A percentile compares a stretch with the other conserved stretches of the same genome.
phyloP scores from a whole-genome alignment of 1,284 basidiomycete species.

The Puccinia horiana region DNA sequence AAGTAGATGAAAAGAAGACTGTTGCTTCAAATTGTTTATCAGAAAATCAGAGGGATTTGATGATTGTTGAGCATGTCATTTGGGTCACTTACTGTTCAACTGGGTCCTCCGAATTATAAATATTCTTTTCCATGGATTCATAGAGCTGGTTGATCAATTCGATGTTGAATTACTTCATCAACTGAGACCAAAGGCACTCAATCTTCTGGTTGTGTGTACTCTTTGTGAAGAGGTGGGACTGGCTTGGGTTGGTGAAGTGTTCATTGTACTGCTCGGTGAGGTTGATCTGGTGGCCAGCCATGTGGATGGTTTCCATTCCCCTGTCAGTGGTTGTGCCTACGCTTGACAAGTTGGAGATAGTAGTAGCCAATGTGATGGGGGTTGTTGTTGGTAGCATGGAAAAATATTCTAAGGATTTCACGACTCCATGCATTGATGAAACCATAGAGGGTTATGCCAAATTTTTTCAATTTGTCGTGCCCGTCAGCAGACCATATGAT shows the following conservation, averaged over 20 bases:
- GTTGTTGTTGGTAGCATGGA: conserved; percentile 20
- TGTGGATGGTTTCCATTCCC: conserved; percentile 12
- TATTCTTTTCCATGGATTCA: background rate
- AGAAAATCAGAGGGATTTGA: background rate
- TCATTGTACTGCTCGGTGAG: background rate
- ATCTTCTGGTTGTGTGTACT: conserved; percentile 14
- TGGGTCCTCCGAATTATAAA: conserved; percentile 7
- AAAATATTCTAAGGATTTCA: conserved; percentile 1
- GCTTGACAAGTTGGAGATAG: conserved; percentile 11
- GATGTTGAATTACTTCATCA: conserved; percentile 7
- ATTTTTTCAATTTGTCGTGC: conserved; percentile 16
- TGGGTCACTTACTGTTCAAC: background rate
- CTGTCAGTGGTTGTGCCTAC: conserved; percentile 3
- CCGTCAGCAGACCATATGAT: background rate
- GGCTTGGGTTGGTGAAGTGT: background rate
- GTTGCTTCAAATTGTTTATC: background rate
- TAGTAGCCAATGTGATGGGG: conserved; percentile 23
- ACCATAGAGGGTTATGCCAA: conserved; percentile 7
- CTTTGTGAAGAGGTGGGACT: conserved; percentile 7
- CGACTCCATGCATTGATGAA: conserved; percentile 4
- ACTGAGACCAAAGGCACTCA: conserved; percentile 3
- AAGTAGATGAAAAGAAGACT: background rate
- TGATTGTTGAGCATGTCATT: too few relatives aligned
- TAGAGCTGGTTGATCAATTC: background rate
- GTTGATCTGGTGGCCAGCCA: conserved; percentile 8